Evolutionary conservation across 108 stramenopile genomes (phyloP).

Genomic region (Cyclostephanos invisitatus): DNA sequence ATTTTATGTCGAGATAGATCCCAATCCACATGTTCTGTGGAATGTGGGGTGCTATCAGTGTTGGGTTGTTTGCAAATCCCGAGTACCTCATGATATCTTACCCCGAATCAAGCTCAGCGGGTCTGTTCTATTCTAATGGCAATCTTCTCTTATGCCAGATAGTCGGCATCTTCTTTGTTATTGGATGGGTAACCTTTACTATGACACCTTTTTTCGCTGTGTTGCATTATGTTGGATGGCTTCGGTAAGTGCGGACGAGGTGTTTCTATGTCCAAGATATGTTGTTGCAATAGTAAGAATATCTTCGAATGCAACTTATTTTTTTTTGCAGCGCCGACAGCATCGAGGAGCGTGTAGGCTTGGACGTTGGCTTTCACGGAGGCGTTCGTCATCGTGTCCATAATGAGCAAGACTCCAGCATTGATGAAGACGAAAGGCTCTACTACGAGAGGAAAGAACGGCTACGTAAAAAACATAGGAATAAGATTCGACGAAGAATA

Average conservation of each 20-base stretch:
- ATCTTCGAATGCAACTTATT: neutral
- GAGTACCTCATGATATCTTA: neutral
- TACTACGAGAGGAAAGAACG: constrained; percentile 8
- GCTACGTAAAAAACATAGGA: constrained; percentile 1
- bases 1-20: constrained; percentile 26
- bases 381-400: constrained; percentile 19
- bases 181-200: constrained; percentile 66
- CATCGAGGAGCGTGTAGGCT: constrained; percentile 67
- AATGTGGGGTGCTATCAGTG: constrained; percentile 82
- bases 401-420: constrained; percentile 35
- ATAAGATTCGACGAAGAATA: constrained; percentile 12
- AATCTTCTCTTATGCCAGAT: constrained; percentile 58
- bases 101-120: neutral
- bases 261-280: neutral
- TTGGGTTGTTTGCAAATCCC: constrained; percentile 77
- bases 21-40: constrained; percentile 88
- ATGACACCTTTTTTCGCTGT: constrained; percentile 72
- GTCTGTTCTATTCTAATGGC: constrained; percentile 1
- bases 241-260: constrained; percentile 35
- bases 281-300: neutral
- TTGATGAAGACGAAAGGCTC: constrained; percentile 2
- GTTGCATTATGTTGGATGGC: constrained; percentile 50
- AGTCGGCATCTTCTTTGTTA: constrained; percentile 68
- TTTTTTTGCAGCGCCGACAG: constrained; percentile 44
- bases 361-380: constrained; percentile 65